Conservation (phyloP, 768 basidiomycete genomes). For the Rhizopogon salebrosus region DNA sequence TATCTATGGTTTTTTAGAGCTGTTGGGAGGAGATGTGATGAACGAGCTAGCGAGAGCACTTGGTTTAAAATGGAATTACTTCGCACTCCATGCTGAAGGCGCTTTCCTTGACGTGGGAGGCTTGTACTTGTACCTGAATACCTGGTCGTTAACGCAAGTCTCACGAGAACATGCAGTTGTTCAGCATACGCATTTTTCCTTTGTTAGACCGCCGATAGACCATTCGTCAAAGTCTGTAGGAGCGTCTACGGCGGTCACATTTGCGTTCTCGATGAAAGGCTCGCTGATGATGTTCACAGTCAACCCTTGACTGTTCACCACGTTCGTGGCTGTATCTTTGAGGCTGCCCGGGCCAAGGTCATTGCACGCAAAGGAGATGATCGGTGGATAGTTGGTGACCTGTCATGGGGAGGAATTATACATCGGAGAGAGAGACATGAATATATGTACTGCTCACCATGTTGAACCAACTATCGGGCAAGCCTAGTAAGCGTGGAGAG, state of each 20-base stretch:
- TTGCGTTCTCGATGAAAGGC: conserved; percentile 35
- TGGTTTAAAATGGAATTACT: conserved; percentile 10
- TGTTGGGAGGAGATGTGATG: conserved; percentile 9
- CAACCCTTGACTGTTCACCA: conserved; percentile 41
- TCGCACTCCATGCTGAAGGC: conserved; percentile 47
- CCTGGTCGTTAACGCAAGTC: not conserved
- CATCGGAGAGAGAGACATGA: not conserved
- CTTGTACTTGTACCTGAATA: conserved; percentile 32
- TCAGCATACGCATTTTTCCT: conserved; percentile 27
- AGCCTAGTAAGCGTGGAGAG: not conserved
- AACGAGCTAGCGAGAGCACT: not conserved
- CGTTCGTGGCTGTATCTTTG: conserved; percentile 44
- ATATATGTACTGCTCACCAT: conserved; percentile 10
- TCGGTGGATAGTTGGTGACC: conserved; percentile 19
- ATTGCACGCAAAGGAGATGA: conserved; percentile 33
- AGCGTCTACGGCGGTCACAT: conserved; percentile 31
- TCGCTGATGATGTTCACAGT: conserved; percentile 56
- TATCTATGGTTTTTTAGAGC: conserved; percentile 31
- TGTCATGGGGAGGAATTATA: not conserved
- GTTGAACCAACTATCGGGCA: conserved; percentile 21
- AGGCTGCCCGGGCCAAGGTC: conserved; percentile 12
- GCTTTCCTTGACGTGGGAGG: conserved; percentile 39
- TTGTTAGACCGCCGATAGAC: conserved; percentile 38
- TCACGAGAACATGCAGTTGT: not conserved
- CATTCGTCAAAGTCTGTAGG: conserved; percentile 36